These are phyloP conservation scores for Sugiyamaella sp. DNA, from an alignment of 1,139 yeast species.

Conservation along the genomic window DNA sequence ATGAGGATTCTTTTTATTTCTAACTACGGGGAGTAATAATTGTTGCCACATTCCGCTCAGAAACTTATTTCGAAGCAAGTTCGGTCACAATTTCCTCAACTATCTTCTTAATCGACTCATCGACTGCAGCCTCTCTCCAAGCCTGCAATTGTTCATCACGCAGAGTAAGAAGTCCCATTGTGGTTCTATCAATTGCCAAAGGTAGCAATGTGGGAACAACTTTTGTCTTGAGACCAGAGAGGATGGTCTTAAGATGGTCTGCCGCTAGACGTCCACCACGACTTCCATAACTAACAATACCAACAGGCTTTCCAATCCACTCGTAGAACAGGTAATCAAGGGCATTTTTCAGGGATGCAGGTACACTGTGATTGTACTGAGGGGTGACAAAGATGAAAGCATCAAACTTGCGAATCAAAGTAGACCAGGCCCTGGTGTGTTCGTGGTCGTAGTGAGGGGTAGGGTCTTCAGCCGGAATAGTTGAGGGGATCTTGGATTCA, in stretches of 20 bases:
- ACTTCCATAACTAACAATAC: constrained; percentile 40
- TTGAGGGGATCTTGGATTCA: constrained; percentile 24
- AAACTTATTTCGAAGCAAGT: neutral
- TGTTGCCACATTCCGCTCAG: neutral
- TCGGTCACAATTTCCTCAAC: neutral
- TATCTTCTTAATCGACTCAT: neutral
- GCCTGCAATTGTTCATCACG: constrained; percentile 6
- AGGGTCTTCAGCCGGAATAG: constrained; percentile 16
- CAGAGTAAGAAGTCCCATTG: constrained; percentile 1
- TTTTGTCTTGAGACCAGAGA: neutral
- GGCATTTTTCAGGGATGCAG: constrained; percentile 43
- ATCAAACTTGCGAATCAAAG: constrained; percentile 18
- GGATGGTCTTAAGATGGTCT: constrained; percentile 37
- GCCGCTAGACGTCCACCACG: constrained; percentile 42
- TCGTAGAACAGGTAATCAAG: constrained; percentile 41
- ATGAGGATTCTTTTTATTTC: neutral
- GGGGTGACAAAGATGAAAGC: constrained; percentile 42
- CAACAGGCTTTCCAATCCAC: constrained; percentile 41
- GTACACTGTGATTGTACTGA: constrained; percentile 42
- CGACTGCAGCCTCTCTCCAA: constrained; percentile 8
- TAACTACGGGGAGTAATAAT: neutral
- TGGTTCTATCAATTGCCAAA: constrained; percentile 6
- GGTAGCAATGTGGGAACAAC: constrained; percentile 5
- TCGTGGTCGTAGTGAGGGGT: constrained; percentile 22
- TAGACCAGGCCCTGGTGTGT: constrained; percentile 25